These are phyloP conservation scores for Corylus avellana DNA, from an alignment of 306 rosid species.

Conservation along the genomic window DNA sequence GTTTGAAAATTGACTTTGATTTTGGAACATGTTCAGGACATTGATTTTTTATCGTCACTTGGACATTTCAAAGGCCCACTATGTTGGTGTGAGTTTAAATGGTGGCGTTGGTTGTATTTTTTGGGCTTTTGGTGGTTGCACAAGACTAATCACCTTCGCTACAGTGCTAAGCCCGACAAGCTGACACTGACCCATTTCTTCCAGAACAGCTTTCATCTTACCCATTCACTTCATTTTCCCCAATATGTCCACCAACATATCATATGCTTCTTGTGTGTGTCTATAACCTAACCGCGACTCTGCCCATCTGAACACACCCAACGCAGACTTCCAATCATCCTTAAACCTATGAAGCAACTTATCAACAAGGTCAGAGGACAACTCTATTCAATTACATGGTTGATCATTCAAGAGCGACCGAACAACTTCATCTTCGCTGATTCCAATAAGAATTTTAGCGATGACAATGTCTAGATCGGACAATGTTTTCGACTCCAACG, in stretches of 20 bases:
- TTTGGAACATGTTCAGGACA: no score
- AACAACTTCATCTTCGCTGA: conserved; percentile 54
- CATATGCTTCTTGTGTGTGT: conserved; percentile 55
- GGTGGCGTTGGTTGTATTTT: no score
- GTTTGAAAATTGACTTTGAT: no score
- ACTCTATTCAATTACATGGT: conserved; percentile 39
- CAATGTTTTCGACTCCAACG: conserved; percentile 10
- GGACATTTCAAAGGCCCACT: no score
- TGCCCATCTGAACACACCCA: conserved; percentile 85
- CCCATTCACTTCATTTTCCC: conserved; percentile 78
- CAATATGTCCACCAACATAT: conserved; percentile 65
- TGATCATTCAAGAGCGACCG: conserved; percentile 48
- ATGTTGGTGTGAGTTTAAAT: no score
- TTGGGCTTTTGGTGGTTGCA: no score
- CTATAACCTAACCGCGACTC: conserved; percentile 41
- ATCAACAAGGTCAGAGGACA: conserved; percentile 46
- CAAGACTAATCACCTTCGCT: conserved; percentile 65
- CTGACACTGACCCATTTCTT: conserved; percentile 48
- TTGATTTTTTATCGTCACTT: no score
- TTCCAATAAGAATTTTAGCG: conserved; percentile 47
- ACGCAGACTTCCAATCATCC: conserved; percentile 90
- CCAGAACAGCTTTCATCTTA: conserved; percentile 49
- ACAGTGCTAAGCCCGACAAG: conserved; percentile 49
- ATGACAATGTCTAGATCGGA: conserved; percentile 52
- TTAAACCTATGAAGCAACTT: conserved; percentile 58